Percentiles rank a stretch among this genome's conserved stretches.
Conservation (phyloP, 2,329 filamentous ascomycete species). For the Tolypocladium paradoxum region DNA sequence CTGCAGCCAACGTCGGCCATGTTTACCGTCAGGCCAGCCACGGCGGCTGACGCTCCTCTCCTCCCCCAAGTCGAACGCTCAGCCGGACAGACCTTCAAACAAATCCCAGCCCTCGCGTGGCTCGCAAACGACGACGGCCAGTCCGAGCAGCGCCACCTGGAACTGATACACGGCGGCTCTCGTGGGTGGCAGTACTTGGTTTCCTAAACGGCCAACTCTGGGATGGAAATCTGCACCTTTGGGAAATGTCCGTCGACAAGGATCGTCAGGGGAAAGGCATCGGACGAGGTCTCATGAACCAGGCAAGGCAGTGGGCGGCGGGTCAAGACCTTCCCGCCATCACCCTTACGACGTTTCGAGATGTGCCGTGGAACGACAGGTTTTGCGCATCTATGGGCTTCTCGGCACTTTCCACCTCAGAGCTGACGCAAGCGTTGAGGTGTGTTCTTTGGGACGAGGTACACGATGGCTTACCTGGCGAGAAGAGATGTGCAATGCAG, state of each 20-base stretch:
- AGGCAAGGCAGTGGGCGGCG: not conserved
- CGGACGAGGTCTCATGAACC: conserved; percentile 2
- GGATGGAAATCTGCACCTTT: conserved; percentile 5
- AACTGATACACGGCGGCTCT: conserved; percentile 3
- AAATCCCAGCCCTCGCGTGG: conserved; percentile 5
- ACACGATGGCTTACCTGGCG: not conserved
- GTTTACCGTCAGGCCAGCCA: conserved; percentile 3
- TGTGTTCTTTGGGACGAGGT: not conserved
- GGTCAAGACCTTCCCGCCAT: conserved; percentile 1
- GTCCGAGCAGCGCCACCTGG: conserved; percentile 3
- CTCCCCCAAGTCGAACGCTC: conserved; percentile 5
- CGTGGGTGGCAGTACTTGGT: conserved; percentile 5
- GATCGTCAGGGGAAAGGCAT: conserved; percentile 4
- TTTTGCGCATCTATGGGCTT: conserved; percentile 5
- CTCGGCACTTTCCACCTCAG: not conserved
- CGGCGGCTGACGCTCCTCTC: not conserved
- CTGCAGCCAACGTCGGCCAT: not conserved
- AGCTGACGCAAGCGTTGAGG: not conserved
- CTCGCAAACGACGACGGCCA: conserved; percentile 5
- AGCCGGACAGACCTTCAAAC: conserved; percentile 4
- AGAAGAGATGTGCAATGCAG: not conserved
- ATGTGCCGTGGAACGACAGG: conserved; percentile 6
- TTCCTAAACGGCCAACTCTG: conserved; percentile 6
- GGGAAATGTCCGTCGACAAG: conserved; percentile 6
- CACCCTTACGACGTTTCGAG: conserved; percentile 6